Conservation (phyloP, 208 protist genomes). For the Phytomonas sp. region DNA sequence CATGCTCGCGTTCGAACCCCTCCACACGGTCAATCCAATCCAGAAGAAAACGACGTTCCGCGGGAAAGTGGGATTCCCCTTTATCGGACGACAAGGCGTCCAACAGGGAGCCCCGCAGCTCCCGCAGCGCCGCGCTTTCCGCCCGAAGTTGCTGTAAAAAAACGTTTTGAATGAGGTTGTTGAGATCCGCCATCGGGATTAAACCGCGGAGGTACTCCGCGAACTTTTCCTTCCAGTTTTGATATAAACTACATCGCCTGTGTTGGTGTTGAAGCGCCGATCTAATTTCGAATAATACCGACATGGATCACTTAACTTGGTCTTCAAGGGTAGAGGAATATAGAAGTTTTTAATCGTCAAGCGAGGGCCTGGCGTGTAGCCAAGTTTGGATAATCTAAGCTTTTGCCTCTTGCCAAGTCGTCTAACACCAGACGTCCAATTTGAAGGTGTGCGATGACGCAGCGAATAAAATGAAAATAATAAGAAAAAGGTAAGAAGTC, state of each 20-base stretch:
- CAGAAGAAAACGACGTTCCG: constrained; percentile 3
- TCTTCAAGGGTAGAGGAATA: not conserved
- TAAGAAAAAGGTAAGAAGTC: not conserved
- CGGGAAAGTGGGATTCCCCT: not conserved
- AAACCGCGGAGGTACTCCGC: constrained; percentile 25
- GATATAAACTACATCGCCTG: constrained; percentile 54
- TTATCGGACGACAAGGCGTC: not conserved
- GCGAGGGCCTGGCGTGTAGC: not conserved
- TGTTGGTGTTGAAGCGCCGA: constrained; percentile 38
- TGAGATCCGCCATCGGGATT: constrained; percentile 29
- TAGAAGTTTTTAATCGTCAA: not conserved
- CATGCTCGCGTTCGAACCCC: constrained; percentile 46
- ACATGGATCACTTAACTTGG: not conserved
- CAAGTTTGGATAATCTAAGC: not conserved
- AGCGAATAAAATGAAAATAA: not conserved
- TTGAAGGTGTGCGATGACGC: not conserved
- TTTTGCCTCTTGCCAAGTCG: not conserved
- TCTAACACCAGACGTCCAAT: not conserved
- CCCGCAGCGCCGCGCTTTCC: constrained; percentile 38
- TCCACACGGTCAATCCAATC: constrained; percentile 53
- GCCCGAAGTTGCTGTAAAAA: constrained; percentile 50
- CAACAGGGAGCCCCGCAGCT: constrained; percentile 22
- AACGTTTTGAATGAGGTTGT: constrained; percentile 25
- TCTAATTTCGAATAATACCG: not conserved
- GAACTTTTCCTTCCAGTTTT: constrained; percentile 23